phyloP scores from a whole-genome alignment of 371 early-diverging fungal species.

The Lichtheimia ramosa region DNA sequence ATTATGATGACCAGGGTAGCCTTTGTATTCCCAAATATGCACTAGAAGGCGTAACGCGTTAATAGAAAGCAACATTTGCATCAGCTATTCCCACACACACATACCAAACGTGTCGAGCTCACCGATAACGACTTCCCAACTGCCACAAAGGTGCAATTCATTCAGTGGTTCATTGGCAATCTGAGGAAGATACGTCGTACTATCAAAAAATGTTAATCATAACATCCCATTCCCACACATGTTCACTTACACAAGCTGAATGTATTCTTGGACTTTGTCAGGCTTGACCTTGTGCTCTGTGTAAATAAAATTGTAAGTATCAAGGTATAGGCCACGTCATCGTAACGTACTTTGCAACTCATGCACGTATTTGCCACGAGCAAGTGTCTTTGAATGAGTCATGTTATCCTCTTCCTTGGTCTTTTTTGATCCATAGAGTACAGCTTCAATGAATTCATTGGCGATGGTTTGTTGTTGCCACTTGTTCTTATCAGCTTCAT shows the following conservation, averaged over 20 bases:
- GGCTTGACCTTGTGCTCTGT: constrained; percentile 83
- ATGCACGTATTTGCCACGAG: constrained; percentile 89
- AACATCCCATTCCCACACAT: neutral
- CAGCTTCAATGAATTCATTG: constrained; percentile 47
- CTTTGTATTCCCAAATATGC: constrained; percentile 93
- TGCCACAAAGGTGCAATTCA: constrained; percentile 81
- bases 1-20: constrained; percentile 77
- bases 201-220: constrained; percentile 11
- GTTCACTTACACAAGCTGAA: constrained; percentile 57
- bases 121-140: constrained; percentile 87
- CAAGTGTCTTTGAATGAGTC: constrained; percentile 74
- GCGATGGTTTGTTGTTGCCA: constrained; percentile 14
- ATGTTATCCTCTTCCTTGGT: constrained; percentile 52
- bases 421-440: constrained; percentile 64
- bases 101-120: constrained; percentile 82
- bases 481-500: neutral
- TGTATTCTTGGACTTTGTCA: constrained; percentile 84
- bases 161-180: constrained; percentile 74
- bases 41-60: constrained; percentile 31
- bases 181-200: constrained; percentile 70
- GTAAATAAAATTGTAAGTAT: neutral
- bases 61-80: neutral
- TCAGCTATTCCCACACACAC: constrained; percentile 4
- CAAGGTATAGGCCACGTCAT: no score
- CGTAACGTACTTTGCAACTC: constrained; percentile 71